These are phyloP conservation scores for Citrullus amarus DNA, from an alignment of 306 rosid genomes.

Conservation along the genomic window DNA sequence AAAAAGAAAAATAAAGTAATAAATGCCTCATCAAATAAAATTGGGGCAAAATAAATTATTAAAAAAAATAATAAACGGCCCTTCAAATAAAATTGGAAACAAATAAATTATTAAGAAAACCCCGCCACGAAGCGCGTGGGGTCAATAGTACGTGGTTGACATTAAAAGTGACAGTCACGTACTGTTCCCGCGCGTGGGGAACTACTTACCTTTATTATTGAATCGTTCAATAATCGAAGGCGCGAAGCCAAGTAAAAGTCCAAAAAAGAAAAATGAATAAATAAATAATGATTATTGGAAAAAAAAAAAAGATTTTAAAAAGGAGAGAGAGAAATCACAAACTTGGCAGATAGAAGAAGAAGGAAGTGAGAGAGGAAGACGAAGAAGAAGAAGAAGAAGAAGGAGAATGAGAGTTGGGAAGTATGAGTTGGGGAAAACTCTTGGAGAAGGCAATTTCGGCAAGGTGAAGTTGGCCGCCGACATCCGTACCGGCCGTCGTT, in stretches of 20 bases:
- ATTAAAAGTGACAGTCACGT: background rate
- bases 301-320: background rate
- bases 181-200: background rate
- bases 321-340: background rate
- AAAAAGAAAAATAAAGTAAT: too few relatives aligned
- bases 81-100: background rate
- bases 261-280: background rate
- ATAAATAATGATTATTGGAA: background rate
- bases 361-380: background rate
- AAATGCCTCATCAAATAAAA: too few relatives aligned
- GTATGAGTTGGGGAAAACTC: conserved; percentile 64
- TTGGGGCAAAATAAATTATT: too few relatives aligned
- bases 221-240: background rate
- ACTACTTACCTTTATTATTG: background rate
- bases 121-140: background rate
- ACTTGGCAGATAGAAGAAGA: background rate
- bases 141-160: background rate
- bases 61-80: too few relatives aligned
- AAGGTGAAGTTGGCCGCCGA: conserved; percentile 68
- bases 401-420: conserved; percentile 53
- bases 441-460: conserved; percentile 85
- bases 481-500: conserved; percentile 37
- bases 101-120: background rate
- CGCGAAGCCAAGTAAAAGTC: conserved; percentile 6
- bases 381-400: background rate